A percentile compares a stretch with the other conserved stretches of the same genome.
Conservation (phyloP, 768 basidiomycete genomes). For the Naganishia kalamii region DNA sequence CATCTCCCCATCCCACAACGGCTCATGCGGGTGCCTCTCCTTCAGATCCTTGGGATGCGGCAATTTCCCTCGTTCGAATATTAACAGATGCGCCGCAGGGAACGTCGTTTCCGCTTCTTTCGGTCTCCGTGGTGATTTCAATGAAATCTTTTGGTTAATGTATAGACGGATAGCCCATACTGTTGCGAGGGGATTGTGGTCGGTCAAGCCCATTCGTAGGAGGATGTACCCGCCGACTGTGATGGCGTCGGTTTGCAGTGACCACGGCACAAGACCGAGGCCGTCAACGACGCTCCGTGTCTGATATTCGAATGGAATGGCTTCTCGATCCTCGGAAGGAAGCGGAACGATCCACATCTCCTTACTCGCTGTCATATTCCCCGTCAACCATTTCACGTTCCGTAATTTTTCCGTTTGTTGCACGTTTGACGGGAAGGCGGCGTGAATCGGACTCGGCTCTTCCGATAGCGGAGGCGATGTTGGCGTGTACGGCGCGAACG, state of each 20-base stretch:
- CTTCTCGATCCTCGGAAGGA: constrained; percentile 19
- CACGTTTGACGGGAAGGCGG: neutral
- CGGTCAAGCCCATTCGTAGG: constrained; percentile 7
- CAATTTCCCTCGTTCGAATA: constrained; percentile 20
- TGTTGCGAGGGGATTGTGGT: constrained; percentile 22
- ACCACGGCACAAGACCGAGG: constrained; percentile 20
- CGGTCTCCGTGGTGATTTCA: constrained; percentile 37
- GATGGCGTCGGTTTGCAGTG: constrained; percentile 23
- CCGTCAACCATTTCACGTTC: constrained; percentile 13
- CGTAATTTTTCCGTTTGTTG: constrained; percentile 5
- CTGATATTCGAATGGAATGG: constrained; percentile 16
- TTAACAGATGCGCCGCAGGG: constrained; percentile 22
- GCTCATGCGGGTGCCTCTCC: constrained; percentile 23
- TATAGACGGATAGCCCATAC: constrained; percentile 38
- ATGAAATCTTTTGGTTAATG: constrained; percentile 31
- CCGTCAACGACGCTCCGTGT: constrained; percentile 9
- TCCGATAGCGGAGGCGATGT: constrained; percentile 4
- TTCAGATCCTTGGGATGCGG: constrained; percentile 2
- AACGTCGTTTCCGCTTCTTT: constrained; percentile 30
- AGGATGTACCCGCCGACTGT: constrained; percentile 21
- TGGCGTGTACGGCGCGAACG: neutral
- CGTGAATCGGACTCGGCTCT: neutral
- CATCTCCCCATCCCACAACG: constrained; percentile 34
- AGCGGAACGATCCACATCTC: constrained; percentile 26
- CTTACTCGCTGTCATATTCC: constrained; percentile 20